Evolutionary conservation across 805 yeast genomes (phyloP).

Genomic region (Wickerhamomyces alni): DNA sequence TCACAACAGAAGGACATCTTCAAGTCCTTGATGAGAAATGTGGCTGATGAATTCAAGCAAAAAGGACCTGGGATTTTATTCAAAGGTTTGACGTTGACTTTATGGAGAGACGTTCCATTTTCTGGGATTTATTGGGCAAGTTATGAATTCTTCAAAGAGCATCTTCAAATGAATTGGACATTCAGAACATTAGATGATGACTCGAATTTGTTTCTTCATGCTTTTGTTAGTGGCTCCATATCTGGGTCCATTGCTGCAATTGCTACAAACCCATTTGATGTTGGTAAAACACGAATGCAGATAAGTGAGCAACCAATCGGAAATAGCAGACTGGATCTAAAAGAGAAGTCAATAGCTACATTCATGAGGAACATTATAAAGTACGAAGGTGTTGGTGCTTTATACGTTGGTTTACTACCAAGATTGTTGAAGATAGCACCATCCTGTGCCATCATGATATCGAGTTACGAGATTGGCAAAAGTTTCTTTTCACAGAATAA

Average conservation of each 20-base stretch:
- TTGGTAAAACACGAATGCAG: slow-evolving; percentile 91
- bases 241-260: slow-evolving; percentile 86
- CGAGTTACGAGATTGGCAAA: slow-evolving; percentile 88
- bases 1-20: slow-evolving; percentile 28
- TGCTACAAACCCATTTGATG: slow-evolving; percentile 92
- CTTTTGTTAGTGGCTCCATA: slow-evolving; percentile 76
- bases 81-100: slow-evolving; percentile 79
- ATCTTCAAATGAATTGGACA: slow-evolving; percentile 2
- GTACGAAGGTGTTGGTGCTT: slow-evolving; percentile 73
- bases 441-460: slow-evolving; percentile 96
- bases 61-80: slow-evolving; percentile 66
- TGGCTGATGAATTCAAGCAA: slow-evolving; percentile 40
- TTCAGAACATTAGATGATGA: slow-evolving; percentile 5
- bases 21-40: slow-evolving; percentile 46
- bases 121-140: slow-evolving; percentile 92
- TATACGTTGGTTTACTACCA: slow-evolving; percentile 85
- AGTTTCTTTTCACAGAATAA: slow-evolving; percentile 33
- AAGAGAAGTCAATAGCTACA: slow-evolving; percentile 54
- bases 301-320: slow-evolving; percentile 32
- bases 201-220: slow-evolving; percentile 46
- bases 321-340: slow-evolving; percentile 5
- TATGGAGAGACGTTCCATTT: slow-evolving; percentile 97
- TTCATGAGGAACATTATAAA: slow-evolving; percentile 57
- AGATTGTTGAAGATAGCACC: slow-evolving; percentile 91
- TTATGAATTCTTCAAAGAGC: slow-evolving; percentile 50